phyloP scores from a whole-genome alignment of 345 rosid genomes.

The Reutealis trisperma region DNA sequence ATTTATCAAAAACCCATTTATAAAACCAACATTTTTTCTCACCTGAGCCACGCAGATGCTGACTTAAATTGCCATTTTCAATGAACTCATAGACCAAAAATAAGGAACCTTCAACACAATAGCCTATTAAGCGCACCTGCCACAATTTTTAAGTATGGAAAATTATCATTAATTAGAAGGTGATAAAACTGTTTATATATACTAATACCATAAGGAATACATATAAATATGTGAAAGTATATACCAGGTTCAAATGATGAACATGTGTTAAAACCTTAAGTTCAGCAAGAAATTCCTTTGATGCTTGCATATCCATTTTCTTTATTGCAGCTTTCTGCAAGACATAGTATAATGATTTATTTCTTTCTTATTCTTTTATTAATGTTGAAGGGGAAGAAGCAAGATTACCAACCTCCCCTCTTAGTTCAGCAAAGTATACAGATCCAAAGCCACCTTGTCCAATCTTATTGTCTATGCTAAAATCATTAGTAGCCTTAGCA shows the following conservation, averaged over 20 bases:
- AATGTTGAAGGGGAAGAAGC: background rate
- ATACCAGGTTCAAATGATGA: slow-evolving; percentile 93
- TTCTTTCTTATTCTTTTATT: background rate
- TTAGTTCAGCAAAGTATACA: slow-evolving; percentile 82
- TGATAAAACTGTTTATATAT: too few relatives aligned
- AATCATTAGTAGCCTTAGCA: slow-evolving; percentile 77
- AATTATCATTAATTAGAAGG: background rate
- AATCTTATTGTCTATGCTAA: slow-evolving; percentile 79
- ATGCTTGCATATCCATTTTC: slow-evolving; percentile 97
- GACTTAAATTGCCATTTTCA: slow-evolving; percentile 89
- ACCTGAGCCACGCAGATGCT: slow-evolving; percentile 89
- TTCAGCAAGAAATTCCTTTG: slow-evolving; percentile 89
- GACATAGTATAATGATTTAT: too few relatives aligned
- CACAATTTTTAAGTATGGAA: background rate
- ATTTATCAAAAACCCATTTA: slow-evolving; percentile 1
- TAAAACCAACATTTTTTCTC: slow-evolving; percentile 4
- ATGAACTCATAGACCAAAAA: slow-evolving; percentile 84
- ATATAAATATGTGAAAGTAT: too few relatives aligned
- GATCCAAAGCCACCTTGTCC: slow-evolving; percentile 95
- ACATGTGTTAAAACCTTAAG: slow-evolving; percentile 86
- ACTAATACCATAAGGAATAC: too few relatives aligned
- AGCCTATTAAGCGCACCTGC: slow-evolving; percentile 90
- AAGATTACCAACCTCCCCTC: slow-evolving; percentile 76
- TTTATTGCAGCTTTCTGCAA: slow-evolving; percentile 93
- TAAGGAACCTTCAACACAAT: slow-evolving; percentile 90